Evolutionary conservation across 164 flowering plant species (phyloP), one percentile per base, ranked within the genome.

Genomic region (Piper betle): DNA sequence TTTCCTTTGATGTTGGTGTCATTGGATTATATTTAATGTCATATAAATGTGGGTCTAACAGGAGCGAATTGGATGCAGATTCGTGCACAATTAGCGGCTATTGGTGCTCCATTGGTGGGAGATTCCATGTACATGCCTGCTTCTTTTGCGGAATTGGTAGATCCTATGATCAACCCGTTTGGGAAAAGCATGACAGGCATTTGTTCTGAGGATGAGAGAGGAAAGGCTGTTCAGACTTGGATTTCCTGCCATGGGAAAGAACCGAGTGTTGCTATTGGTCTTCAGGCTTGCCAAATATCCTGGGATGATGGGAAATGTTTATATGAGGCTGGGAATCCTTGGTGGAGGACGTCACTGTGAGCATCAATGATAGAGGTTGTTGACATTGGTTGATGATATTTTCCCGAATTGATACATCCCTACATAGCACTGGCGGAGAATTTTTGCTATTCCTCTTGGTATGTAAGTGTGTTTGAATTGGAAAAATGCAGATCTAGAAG

Each of bases 91-190:
- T 68, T 93, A 59, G 89, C 97, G 58, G 91, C 96, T 52, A 74
- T 76, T 77, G 91, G 96, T 60, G 90, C 97, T 58, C 98, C 98
- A 33, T 64, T 93, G 65, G 84, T 93, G 54, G 99, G 97, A 38
- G 99, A 93, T 71, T 80, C 96, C 7, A 86, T 90, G 91, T 93
- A 93, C 77, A 85, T 84, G 83, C 89, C 97, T 53, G 88, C 97
- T 69, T 81, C 81, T 54, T 62, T 82, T 55, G 88, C 86, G 50
- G 91, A 90, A 74, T 66, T 64, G 68, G 54, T 62, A 25, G 73
- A 39, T 63, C 96, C 93, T 38, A 82, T 81, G 61, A 50, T 84
- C 46, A 81, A 86, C 53, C 97, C 96, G 55, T 82, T 77, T 74
- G 88, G 91, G 33, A 77, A 77, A 60, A 62, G 55, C 62, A 71